phyloP scores from a whole-genome alignment of 148 eudicot genomes.

The Chenopodium suecicum region DNA sequence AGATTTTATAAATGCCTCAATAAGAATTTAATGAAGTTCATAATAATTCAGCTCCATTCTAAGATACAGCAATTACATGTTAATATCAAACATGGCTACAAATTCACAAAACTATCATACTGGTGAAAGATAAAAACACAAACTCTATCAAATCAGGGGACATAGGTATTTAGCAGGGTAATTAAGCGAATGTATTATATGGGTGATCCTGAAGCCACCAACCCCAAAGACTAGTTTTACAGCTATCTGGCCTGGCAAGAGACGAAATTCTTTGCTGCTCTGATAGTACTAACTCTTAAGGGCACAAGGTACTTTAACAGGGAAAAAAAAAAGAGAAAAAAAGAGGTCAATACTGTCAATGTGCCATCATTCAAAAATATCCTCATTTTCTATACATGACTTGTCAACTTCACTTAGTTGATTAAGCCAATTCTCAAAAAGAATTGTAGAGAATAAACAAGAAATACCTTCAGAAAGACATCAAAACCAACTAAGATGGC shows the following conservation, averaged over 20 bases:
- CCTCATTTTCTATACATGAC: neutral
- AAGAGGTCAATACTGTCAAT: neutral
- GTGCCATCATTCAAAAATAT: neutral
- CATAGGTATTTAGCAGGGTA: neutral
- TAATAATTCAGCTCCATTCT: neutral
- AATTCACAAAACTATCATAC: neutral
- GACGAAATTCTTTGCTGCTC: neutral
- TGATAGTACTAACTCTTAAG: too few species aligned
- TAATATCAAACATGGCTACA: neutral
- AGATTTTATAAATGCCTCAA: neutral
- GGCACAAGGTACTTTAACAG: too few species aligned
- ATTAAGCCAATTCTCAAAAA: neutral
- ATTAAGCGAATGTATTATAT: neutral
- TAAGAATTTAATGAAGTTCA: neutral
- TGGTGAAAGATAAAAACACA: neutral
- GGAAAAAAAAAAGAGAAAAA: too few species aligned
- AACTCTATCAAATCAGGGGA: neutral
- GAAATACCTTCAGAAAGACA: slow-evolving; percentile 64
- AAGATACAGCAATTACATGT: neutral
- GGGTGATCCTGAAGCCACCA: neutral
- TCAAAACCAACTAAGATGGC: slow-evolving; percentile 71
- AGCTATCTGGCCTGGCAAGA: neutral
- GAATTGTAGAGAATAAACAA: neutral
- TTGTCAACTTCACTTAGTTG: too few species aligned
- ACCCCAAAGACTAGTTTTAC: neutral